These are phyloP conservation scores for Wallacemonas sp. DNA, from an alignment of 208 protist species.

Conservation along the genomic window DNA sequence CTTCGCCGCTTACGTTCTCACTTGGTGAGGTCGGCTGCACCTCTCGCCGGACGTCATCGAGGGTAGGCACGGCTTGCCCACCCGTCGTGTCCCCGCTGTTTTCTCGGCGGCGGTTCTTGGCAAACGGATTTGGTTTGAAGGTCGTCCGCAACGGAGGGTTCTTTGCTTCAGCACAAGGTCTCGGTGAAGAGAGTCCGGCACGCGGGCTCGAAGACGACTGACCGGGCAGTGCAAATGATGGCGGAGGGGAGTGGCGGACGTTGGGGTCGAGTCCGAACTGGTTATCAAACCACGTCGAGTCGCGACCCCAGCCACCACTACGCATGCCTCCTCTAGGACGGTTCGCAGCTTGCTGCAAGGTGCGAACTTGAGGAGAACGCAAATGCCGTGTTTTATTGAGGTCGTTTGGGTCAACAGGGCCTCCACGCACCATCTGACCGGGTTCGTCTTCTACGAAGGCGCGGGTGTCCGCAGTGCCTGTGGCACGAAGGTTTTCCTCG, in stretches of 20 bases:
- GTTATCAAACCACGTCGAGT: conserved; percentile 71
- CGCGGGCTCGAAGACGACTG: background rate
- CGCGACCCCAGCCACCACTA: conserved; percentile 35
- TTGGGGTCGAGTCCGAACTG: conserved; percentile 31
- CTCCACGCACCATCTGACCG: background rate
- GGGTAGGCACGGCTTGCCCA: no score
- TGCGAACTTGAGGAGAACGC: background rate
- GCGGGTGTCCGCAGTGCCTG: background rate
- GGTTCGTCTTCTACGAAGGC: background rate
- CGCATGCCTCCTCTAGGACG: background rate
- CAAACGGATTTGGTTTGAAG: conserved; percentile 2
- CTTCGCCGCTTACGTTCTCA: no score
- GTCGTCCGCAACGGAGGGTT: background rate
- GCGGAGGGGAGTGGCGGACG: background rate
- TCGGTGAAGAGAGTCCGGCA: background rate
- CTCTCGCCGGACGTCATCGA: no score
- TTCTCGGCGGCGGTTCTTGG: background rate
- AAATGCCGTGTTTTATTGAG: background rate
- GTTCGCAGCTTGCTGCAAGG: background rate
- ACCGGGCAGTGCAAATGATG: background rate
- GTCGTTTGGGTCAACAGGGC: background rate
- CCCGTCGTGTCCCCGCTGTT: background rate
- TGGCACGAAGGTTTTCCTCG: background rate
- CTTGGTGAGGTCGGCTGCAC: no score
- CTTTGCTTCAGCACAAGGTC: background rate